These are phyloP conservation scores for Arabidopsis thaliana DNA, from an alignment of 345 rosid species.

Conservation along the genomic window DNA sequence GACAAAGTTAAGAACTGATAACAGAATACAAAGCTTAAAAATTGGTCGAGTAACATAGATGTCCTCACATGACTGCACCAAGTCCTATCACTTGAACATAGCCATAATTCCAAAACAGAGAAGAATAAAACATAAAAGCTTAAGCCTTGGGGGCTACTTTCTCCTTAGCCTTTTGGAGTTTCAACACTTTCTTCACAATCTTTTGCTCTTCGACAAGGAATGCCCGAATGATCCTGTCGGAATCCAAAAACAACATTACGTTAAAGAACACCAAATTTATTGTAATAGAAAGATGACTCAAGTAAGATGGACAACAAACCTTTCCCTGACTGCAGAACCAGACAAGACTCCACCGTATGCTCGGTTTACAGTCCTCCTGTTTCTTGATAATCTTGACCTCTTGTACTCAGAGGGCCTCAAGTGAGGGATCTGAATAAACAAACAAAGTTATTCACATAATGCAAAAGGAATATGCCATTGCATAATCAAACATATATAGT, in stretches of 20 bases:
- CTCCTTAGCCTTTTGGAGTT: constrained; percentile 70
- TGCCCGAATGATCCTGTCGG: constrained; percentile 65
- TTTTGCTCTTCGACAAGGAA: constrained; percentile 80
- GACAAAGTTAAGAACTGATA: constrained; percentile 9
- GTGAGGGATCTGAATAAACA: constrained; percentile 64
- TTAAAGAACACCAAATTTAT: not conserved
- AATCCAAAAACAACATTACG: constrained; percentile 14
- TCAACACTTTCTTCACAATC: constrained; percentile 75
- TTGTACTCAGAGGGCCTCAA: constrained; percentile 74
- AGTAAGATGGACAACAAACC: constrained; percentile 47
- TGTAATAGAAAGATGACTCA: not conserved
- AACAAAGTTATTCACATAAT: not conserved
- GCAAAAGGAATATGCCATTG: no score
- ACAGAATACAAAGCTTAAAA: constrained; percentile 19
- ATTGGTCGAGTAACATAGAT: constrained; percentile 16
- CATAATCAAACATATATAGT: not conserved
- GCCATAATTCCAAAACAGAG: constrained; percentile 18
- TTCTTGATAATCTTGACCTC: constrained; percentile 71
- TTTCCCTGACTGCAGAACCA: constrained; percentile 70
- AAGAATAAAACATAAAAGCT: not conserved
- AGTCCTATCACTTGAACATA: constrained; percentile 17
- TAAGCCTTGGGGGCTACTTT: constrained; percentile 45
- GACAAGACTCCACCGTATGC: constrained; percentile 80
- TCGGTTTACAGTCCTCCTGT: constrained; percentile 63
- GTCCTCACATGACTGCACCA: constrained; percentile 20